These are phyloP conservation scores for Trichophyton equinum DNA, from an alignment of 2,329 filamentous ascomycete genomes.

Conservation along the genomic window DNA sequence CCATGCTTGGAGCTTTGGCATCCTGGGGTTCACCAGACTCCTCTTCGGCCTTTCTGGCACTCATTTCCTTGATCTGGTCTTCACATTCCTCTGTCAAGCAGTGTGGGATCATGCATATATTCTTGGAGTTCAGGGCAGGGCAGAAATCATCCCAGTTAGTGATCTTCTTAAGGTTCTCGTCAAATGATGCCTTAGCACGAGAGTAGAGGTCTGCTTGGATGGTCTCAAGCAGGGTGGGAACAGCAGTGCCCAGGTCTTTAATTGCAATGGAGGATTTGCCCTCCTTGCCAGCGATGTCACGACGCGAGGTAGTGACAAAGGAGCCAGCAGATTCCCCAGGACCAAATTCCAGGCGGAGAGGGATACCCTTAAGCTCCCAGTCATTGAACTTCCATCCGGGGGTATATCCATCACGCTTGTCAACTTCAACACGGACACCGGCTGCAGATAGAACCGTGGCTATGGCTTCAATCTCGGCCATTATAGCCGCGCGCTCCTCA, in stretches of 20 bases:
- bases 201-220: constrained; percentile 75
- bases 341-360: constrained; percentile 86
- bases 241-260: constrained; percentile 55
- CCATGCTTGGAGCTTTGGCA: constrained; percentile 61
- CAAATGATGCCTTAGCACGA: constrained; percentile 66
- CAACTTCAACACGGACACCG: constrained; percentile 65
- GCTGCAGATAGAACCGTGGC: constrained; percentile 55
- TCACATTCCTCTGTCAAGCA: constrained; percentile 77
- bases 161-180: constrained; percentile 65
- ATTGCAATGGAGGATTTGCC: constrained; percentile 73
- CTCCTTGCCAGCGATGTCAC: constrained; percentile 54
- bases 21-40: constrained; percentile 58
- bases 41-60: constrained; percentile 54
- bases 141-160: constrained; percentile 86
- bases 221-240: constrained; percentile 72
- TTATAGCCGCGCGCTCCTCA: constrained; percentile 64
- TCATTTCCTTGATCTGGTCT: constrained; percentile 88
- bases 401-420: constrained; percentile 78
- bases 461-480: constrained; percentile 62
- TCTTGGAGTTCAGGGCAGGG: constrained; percentile 80
- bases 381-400: constrained; percentile 98
- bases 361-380: constrained; percentile 94
- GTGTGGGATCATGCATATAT: constrained; percentile 82
- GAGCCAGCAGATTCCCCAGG: constrained; percentile 83
- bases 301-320: constrained; percentile 72